Base-by-base conservation (phyloP, 768 basidiomycete species). In the Cantharellus cinnabarinus region DNA sequence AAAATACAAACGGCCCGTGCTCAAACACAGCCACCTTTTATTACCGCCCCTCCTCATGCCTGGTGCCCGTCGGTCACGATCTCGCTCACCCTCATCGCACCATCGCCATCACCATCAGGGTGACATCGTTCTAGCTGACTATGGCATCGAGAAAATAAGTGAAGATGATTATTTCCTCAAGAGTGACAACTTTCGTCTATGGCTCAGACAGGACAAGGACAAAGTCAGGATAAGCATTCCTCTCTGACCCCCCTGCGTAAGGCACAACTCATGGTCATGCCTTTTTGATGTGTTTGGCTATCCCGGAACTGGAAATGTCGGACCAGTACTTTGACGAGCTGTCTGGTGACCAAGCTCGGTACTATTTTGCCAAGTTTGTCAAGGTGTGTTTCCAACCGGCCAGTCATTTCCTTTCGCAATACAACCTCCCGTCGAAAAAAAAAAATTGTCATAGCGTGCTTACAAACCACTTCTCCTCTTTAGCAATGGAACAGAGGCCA, bases 281-380 rank as follows among this genome's bases (percentile, higher is more conserved):
- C 20, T 48, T 1, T 20, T 48, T 10, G 44, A 20, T 20, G 10
- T 48, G 44, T 10, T 10, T 20, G 20, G 44, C 44, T 48, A 48
- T 48, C 20, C 44, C 10, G n/a, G 35, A 20, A 39, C 20, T 40
- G 29, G 37, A 55, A 50, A 37, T 39, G 14, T 60, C 20, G 20
- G 20, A 29, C 20, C 20, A 90, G 87, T 90, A 90, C 67, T 83
- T 94, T 65, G 85, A 89, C 65, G 83, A 89, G 61, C 74, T 95
- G 59, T 81, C 82, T 15, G 80, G 87, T 37, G 88, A 91, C 39
- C 82, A 76, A 67, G 82, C 90, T 2, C 77, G 85, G 64, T 84
- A 79, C 79, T 90, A 93, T 68, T 97, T 97, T 68, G 81, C 83
- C 65, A 94, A 91, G 71, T 95, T 97, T 66, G 81, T 90, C 44